A percentile compares a stretch with the other conserved stretches of the same genome.
Conservation (phyloP, 2,329 filamentous ascomycete species). For the Alternaria dauci region DNA sequence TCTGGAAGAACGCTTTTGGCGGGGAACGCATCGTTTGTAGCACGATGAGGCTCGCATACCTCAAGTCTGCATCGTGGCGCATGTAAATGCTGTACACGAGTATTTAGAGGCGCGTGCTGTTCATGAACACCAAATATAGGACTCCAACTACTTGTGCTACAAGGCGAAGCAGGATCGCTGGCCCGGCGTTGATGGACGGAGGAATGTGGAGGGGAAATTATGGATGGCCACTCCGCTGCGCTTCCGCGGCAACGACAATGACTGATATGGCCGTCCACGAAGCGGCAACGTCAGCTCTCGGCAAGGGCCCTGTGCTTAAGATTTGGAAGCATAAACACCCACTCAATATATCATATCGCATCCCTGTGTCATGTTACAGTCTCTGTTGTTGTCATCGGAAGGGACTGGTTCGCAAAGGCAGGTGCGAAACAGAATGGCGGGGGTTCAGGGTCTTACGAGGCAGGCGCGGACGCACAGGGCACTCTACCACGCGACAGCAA, state of each 20-base stretch:
- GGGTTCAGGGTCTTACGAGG: constrained; percentile 10
- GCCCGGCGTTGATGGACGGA: background rate
- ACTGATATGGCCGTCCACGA: background rate
- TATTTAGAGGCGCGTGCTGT: background rate
- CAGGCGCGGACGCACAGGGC: constrained; percentile 16
- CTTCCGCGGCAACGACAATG: background rate
- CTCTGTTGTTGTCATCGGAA: background rate
- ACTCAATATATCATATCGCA: no score
- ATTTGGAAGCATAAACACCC: no score
- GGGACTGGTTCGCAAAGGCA: constrained; percentile 7
- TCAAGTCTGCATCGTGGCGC: background rate
- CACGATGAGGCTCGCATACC: background rate
- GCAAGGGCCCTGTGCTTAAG: background rate
- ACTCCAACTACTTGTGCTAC: background rate
- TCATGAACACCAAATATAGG: background rate
- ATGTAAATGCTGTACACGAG: background rate
- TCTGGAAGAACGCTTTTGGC: background rate
- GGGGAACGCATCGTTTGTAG: background rate
- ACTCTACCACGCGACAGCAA: constrained; percentile 16
- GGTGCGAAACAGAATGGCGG: constrained; percentile 11
- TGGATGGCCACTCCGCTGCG: background rate
- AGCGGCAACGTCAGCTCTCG: background rate
- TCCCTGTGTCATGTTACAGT: background rate
- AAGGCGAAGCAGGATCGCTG: background rate
- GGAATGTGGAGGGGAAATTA: background rate